Conservation (phyloP, 2,329 filamentous ascomycete genomes). For the Oidium heveae region DNA sequence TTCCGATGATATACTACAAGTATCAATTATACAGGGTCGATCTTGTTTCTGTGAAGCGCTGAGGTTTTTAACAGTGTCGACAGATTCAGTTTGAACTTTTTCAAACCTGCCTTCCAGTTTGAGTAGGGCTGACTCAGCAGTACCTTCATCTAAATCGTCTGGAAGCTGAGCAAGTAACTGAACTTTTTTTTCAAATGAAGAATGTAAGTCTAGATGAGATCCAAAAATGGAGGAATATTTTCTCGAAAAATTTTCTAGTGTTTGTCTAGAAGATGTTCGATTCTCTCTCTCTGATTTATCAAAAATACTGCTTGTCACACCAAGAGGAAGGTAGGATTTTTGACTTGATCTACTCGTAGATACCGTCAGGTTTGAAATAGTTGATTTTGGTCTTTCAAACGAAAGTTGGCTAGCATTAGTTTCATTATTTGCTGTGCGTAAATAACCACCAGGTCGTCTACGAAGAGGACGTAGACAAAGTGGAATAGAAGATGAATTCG, state of each 20-base stretch:
- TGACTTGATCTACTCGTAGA: constrained; percentile 28
- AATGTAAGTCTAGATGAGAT: background rate
- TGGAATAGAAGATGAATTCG: constrained; percentile 20
- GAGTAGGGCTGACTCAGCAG: constrained; percentile 72
- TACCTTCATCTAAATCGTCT: constrained; percentile 53
- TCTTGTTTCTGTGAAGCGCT: background rate
- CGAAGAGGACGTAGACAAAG: constrained; percentile 38
- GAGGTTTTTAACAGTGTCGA: constrained; percentile 3
- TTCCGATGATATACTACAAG: background rate
- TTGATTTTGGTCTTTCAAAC: constrained; percentile 28
- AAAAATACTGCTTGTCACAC: background rate
- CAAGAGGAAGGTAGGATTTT: background rate
- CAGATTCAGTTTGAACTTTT: constrained; percentile 15
- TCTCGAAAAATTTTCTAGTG: background rate
- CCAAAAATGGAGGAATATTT: constrained; percentile 13
- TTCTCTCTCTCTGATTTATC: background rate
- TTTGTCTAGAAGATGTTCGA: background rate
- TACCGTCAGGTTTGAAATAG: constrained; percentile 32
- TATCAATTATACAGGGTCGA: background rate
- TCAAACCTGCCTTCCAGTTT: constrained; percentile 79
- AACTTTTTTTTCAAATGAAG: constrained; percentile 59
- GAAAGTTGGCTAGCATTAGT: constrained; percentile 28
- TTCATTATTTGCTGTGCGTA: constrained; percentile 36
- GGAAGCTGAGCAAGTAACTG: constrained; percentile 70
- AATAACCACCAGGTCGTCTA: constrained; percentile 48